phyloP scores from a whole-genome alignment of 148 eudicot species.

The Rhododendron williamsianum region DNA sequence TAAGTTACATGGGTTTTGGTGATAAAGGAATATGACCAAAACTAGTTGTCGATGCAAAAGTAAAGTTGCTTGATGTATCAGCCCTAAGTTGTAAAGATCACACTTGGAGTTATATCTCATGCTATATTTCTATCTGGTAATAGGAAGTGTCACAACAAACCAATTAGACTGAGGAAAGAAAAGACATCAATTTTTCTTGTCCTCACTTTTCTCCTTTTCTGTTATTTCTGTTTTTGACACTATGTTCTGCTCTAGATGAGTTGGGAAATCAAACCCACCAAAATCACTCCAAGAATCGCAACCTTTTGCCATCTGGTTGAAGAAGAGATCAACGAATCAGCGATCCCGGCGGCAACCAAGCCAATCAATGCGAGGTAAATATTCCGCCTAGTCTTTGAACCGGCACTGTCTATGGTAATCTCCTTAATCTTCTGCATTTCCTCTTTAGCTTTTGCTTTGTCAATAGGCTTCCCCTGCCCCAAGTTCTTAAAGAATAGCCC shows the following conservation, averaged over 20 bases:
- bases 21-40: conserved; percentile 37
- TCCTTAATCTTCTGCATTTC: conserved; percentile 45
- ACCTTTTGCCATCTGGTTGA: conserved; percentile 50
- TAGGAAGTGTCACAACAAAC: neutral
- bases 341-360: conserved; percentile 39
- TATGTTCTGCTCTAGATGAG: conserved; percentile 67
- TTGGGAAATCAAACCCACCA: conserved; percentile 60
- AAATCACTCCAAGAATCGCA: conserved; percentile 48
- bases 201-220: conserved; percentile 23
- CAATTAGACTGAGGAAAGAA: neutral
- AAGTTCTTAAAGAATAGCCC: conserved; percentile 79
- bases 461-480: conserved; percentile 32
- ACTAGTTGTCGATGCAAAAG: conserved; percentile 42
- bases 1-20: conserved; percentile 35
- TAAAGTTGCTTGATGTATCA: conserved; percentile 55
- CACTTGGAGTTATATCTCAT: conserved; percentile 64
- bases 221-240: conserved; percentile 31
- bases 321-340: conserved; percentile 46
- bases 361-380: conserved; percentile 62
- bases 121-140: conserved; percentile 18
- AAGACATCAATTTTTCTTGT: conserved; percentile 30
- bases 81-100: conserved; percentile 40
- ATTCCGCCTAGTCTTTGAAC: conserved; percentile 52
- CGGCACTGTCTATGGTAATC: conserved; percentile 42
- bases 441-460: conserved; percentile 49